Evolutionary conservation across 306 rosid genomes (phyloP), one percentile per base, ranked within the genome.

Genomic region (Nissolia schottii): DNA sequence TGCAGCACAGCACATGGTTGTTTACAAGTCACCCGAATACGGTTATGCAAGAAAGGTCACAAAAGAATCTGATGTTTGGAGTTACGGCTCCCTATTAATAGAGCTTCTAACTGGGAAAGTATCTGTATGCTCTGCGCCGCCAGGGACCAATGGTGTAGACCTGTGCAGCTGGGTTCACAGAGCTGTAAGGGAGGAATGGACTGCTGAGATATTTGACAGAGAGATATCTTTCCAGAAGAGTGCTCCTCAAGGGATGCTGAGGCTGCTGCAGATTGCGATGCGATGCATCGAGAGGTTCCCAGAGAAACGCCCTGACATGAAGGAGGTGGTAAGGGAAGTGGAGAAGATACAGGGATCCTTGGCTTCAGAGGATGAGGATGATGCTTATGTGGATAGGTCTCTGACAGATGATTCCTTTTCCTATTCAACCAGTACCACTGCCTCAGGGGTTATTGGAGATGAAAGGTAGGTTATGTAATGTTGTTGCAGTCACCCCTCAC

Each of bases 131-230:
- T 50, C 97, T 0, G 82, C 96, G 53, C 94, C 97, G 19, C 64
- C 68, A 0, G 89, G 96, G 2, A 54, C 77, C 1, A 81, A 63
- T 8, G 97, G 92, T 0, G 70, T 85, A n/a, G 87, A 93, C 7
- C 73, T 90, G 0, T 81, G 81, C 53, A 74, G 71, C 31, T 93
- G 97, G 98, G 93, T 93, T 24, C 81, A 86, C 20, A 69, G 83
- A 35, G 98, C 94, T 0, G 89, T 89, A 6, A 79, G 91, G 61
- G 97, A 93, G 65, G 98, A 93, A 46, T 93, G 97, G 98, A 93
- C 96, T 0, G 92, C 92, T 1, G 96, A 93, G 86, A 89, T 90
- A 16, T 90, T 93, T 23, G 94, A 93, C 46, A 45, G 19, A 3
- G 97, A 93, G 55, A 79, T 90, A 31, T 71, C 79, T 0, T 7